phyloP scores from a whole-genome alignment of 257 asterid genomes.

The Ehretia macrophylla region DNA sequence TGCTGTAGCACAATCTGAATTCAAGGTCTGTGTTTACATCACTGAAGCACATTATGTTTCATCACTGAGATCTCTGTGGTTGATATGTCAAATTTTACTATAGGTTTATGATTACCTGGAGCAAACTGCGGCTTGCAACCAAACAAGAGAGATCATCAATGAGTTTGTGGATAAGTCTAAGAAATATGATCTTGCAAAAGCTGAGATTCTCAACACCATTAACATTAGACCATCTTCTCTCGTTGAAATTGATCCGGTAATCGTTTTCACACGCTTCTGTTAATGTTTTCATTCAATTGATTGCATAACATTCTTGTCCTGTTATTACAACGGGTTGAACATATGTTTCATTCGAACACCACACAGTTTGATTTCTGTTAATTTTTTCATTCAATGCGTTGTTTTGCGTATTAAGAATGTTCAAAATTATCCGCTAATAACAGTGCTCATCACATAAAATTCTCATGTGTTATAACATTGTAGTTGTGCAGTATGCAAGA shows the following conservation, averaged over 20 bases:
- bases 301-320: background rate
- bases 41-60: background rate
- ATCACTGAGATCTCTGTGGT: background rate
- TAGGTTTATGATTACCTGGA: conserved; percentile 81
- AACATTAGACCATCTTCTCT: conserved; percentile 58
- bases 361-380: too few relatives aligned
- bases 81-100: conserved; percentile 2
- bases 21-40: conserved; percentile 46
- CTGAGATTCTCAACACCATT: conserved; percentile 65
- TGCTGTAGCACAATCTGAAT: conserved; percentile 58
- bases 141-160: conserved; percentile 41
- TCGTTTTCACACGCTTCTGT: background rate
- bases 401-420: too few relatives aligned
- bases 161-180: conserved; percentile 44
- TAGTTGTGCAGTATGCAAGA: too few relatives aligned
- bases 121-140: conserved; percentile 54
- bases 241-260: conserved; percentile 63
- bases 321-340: background rate
- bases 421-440: too few relatives aligned
- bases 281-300: background rate
- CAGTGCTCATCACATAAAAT: too few relatives aligned
- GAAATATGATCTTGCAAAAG: conserved; percentile 49
- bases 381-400: too few relatives aligned
- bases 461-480: too few relatives aligned
- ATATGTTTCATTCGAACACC: too few relatives aligned